phyloP scores from a whole-genome alignment of 2,329 filamentous ascomycete species.

The Colletotrichum eremochloae region DNA sequence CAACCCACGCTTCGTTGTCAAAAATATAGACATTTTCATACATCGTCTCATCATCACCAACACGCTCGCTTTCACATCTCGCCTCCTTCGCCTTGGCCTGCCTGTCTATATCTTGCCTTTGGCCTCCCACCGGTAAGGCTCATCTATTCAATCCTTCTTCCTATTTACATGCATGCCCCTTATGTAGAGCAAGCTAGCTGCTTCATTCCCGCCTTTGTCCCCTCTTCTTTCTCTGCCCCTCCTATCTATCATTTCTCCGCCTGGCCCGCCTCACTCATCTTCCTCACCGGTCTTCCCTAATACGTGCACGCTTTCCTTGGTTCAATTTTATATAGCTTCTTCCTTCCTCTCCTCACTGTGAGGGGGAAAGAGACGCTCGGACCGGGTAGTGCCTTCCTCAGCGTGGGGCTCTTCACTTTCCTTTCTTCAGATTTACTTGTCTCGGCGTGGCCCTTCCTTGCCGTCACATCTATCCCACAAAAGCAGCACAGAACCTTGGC shows the following conservation, averaged over 20 bases:
- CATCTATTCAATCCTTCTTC: neutral
- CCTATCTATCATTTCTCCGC: neutral
- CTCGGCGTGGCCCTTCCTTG: neutral
- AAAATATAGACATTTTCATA: neutral
- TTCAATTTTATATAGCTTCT: neutral
- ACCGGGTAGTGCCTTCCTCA: slow-evolving; percentile 1
- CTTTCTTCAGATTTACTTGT: neutral
- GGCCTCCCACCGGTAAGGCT: neutral
- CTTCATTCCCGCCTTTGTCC: neutral
- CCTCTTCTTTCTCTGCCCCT: neutral
- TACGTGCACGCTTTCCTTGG: slow-evolving; percentile 5
- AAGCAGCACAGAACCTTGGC: neutral
- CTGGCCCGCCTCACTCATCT: neutral
- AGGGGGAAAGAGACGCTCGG: neutral
- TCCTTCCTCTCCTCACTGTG: neutral
- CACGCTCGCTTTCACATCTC: neutral
- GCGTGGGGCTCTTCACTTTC: slow-evolving; percentile 7
- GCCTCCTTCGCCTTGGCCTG: neutral
- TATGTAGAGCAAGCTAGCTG: neutral
- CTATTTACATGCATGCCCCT: neutral
- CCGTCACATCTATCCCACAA: neutral
- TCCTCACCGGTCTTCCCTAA: neutral
- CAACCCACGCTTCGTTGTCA: slow-evolving; percentile 10
- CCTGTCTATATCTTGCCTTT: neutral
- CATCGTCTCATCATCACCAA: neutral